Conservation (phyloP, 805 yeast genomes). For the Yamadazyma paraphyllophila region DNA sequence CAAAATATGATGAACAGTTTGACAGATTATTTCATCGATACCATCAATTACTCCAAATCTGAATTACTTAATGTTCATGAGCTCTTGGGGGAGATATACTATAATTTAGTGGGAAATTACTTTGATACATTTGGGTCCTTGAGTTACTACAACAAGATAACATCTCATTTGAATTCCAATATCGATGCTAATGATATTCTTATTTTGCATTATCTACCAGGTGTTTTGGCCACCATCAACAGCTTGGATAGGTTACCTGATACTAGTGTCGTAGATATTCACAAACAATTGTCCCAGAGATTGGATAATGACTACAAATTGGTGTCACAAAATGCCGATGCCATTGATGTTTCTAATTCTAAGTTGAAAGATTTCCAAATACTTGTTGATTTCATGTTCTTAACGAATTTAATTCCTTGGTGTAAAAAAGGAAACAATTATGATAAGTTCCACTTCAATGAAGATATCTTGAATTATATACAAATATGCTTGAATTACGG, state of each 20-base stretch:
- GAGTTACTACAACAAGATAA: conserved; percentile 36
- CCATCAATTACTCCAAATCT: conserved; percentile 56
- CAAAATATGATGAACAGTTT: conserved; percentile 53
- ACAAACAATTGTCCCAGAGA: conserved; percentile 36
- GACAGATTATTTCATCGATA: conserved; percentile 37
- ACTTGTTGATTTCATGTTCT: conserved; percentile 46
- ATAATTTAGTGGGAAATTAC: conserved; percentile 45
- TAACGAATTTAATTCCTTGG: conserved; percentile 64
- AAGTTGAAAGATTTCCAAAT: conserved; percentile 37
- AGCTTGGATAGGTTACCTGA: conserved; percentile 30
- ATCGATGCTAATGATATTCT: conserved; percentile 63
- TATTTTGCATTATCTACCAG: conserved; percentile 63
- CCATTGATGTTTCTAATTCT: conserved; percentile 33
- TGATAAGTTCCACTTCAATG: conserved; percentile 49
- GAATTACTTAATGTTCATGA: conserved; percentile 70
- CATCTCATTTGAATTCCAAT: conserved; percentile 43
- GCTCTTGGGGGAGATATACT: conserved; percentile 61
- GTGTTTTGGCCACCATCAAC: conserved; percentile 46
- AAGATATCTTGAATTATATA: conserved; percentile 58
- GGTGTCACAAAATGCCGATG: conserved; percentile 13
- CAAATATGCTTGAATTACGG: conserved; percentile 59
- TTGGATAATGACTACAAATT: conserved; percentile 25
- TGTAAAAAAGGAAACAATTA: conserved; percentile 51
- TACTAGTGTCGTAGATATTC: conserved; percentile 27
- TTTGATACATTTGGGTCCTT: conserved; percentile 26